Evolutionary conservation across 2,329 filamentous ascomycete species (phyloP), one percentile per base, ranked within the genome.

Genomic region (Whalleya microplaca): DNA sequence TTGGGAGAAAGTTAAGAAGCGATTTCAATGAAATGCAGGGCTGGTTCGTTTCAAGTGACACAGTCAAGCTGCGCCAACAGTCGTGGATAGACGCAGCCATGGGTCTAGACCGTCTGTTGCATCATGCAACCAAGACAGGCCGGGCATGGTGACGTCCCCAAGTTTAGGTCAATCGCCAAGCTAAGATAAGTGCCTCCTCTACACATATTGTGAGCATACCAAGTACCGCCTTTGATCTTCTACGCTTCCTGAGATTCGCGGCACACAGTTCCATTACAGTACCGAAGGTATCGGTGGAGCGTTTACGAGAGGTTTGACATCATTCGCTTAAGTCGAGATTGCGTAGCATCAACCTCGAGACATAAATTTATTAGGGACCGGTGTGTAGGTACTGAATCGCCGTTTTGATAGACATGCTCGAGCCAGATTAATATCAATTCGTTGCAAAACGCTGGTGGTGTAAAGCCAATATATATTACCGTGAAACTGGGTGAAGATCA

Each of bases 261-360:
- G 45, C 50, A 52, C 29, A 51, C 21, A 48, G 27, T 51, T 54
- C 32, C 49, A 53, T 40, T 46, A 57, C 48, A 23, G 52, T 45
- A 59, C 41, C 46, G 42, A 41, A 42, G 45, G 16, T 45, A 32
- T 51, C 52, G 56, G 56, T 49, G 51, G 48, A 51, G 51, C 47
- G 45, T 44, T 50, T 51, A 48, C 55, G 58, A 57, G 47, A 57
- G 55, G 56, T 53, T 49, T 64, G 63, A 64, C 61, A 65, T 63
- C 53, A 63, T 62, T 60, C 53, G 54, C 62, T 58, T 48, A 51
- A 55, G 53, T 62, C 50, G 55, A 64, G 20, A 50, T 61, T 64
- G 62, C 62, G 55, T 60, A 54, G 50, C 51, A 62, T 59, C 44
- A 58, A 40, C 45, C 53, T 50, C 48, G 44, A 52, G 54, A 55